Evolutionary conservation across 768 basidiomycete species (phyloP), one percentile per base, ranked within the genome.

Genomic region (Amanita muscaria): DNA sequence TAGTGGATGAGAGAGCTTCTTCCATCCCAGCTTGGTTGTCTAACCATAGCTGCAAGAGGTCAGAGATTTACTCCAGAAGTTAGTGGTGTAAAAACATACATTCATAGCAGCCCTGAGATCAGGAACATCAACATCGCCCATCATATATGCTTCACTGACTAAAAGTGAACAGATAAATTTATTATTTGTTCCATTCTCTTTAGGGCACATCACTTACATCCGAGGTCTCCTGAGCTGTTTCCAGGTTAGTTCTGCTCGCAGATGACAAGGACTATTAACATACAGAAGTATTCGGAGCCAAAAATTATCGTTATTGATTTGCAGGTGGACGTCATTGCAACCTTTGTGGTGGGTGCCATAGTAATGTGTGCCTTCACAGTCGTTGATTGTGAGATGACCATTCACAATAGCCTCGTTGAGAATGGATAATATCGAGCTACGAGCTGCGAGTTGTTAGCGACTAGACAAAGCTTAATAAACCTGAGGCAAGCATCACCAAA

Each of bases 81-180:
- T 37, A 46, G 36, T n/a, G n/a, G n/a, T n/a, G n/a, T n/a, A n/a
- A n/a, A 40, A 36, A 69, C 79, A 48, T 59, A 80, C 80, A 55
- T 79, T 69, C 80, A 82, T 80, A 27, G 71, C 68, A 16, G 69
- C 65, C 56, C 74, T 78, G 49, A 82, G 73, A 53, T 68, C 69
- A 48, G 69, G 70, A 5, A 80, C 77, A 53, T 81, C 67, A 27
- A 82, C 65, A 49, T 83, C 80, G 42, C 80, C 80, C 58, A 81
- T 68, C 80, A 83, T 82, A 59, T 79, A 83, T 3, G 79, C 80
- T 68, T 83, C 80, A 58, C 80, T 81, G 64, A 83, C 80, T 83
- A 53, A 41, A 54, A 47, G n/a, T n/a, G n/a, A n/a, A n/a, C n/a
- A n/a, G n/a, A 30, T 9, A n/a, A 18, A 38, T 31, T 12, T 38